Percentiles rank a stretch among this genome's conserved stretches.
These are phyloP conservation scores for Lactarius indigo DNA, from an alignment of 768 basidiomycete genomes.

Conservation along the genomic window DNA sequence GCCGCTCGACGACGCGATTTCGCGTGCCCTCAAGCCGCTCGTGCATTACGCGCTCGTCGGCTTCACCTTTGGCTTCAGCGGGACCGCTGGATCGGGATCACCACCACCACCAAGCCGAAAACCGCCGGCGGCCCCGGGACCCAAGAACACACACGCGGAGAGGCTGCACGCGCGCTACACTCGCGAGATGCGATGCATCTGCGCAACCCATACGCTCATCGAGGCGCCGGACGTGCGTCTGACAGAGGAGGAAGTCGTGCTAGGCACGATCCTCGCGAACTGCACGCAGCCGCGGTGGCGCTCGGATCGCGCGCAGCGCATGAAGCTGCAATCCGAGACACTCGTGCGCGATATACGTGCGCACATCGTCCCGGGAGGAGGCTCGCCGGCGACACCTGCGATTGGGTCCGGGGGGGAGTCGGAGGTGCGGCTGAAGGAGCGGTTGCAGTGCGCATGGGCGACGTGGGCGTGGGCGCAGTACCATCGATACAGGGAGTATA, in stretches of 20 bases:
- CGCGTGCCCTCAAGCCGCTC: slow-evolving; percentile 11
- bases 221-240: slow-evolving; percentile 51
- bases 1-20: slow-evolving; percentile 15
- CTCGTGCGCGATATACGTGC: slow-evolving; percentile 51
- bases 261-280: slow-evolving; percentile 72
- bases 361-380: slow-evolving; percentile 28
- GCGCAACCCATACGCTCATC: slow-evolving; percentile 61
- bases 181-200: slow-evolving; percentile 68
- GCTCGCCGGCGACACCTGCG: too few species aligned
- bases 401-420: not conserved
- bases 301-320: slow-evolving; percentile 54
- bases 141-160: not conserved
- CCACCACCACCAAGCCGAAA: not conserved
- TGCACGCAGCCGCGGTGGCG: slow-evolving; percentile 61
- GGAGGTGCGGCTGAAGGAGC: slow-evolving; percentile 36
- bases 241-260: slow-evolving; percentile 69
- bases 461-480: slow-evolving; percentile 57
- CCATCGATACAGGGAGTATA: slow-evolving; percentile 31
- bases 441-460: slow-evolving; percentile 55
- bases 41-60: slow-evolving; percentile 1
- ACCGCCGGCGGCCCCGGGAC: not conserved
- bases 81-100: not conserved
- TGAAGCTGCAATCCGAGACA: slow-evolving; percentile 55
- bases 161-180: slow-evolving; percentile 49
- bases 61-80: not conserved